A percentile compares a stretch with the other conserved stretches of the same genome.
Conservation (phyloP, 192 early-diverging fungal genomes). For the Linnemannia zychae region DNA sequence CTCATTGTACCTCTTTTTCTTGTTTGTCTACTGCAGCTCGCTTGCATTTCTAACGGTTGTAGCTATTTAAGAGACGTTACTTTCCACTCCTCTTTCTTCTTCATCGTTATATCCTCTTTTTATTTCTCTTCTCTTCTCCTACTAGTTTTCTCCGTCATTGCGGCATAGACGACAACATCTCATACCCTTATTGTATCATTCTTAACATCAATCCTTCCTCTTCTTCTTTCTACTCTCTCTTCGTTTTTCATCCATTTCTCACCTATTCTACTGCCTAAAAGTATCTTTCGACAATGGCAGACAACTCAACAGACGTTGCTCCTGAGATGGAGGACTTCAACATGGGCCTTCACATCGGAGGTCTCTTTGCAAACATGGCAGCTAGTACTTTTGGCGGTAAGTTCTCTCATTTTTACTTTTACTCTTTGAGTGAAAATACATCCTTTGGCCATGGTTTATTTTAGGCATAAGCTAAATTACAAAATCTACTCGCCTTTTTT, state of each 20-base stretch:
- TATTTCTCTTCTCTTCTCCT: not conserved
- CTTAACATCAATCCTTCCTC: not conserved
- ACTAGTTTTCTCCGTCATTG: too few relatives aligned
- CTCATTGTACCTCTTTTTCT: not conserved
- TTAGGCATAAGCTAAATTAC: not conserved
- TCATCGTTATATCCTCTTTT: not conserved
- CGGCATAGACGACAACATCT: too few relatives aligned
- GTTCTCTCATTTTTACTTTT: not conserved
- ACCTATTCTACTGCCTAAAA: too few relatives aligned
- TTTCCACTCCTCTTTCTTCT: not conserved
- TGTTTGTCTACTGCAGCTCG: too few relatives aligned
- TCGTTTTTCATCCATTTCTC: not conserved
- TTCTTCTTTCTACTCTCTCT: not conserved
- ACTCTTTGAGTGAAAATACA: not conserved
- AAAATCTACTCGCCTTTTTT: too few relatives aligned
- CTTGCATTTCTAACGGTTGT: too few relatives aligned
- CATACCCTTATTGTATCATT: not conserved
- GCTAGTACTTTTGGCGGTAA: constrained; percentile 42
- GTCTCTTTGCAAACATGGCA: constrained; percentile 49
- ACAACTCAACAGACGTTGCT: not conserved
- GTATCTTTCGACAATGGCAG: not conserved
- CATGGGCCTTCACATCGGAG: constrained; percentile 36
- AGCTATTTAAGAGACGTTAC: too few relatives aligned
- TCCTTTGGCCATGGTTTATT: not conserved
- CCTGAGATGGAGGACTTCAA: constrained; percentile 25